These are phyloP conservation scores for Lolium rigidum DNA, from an alignment of 176 grass and related monocot genomes.

Conservation along the genomic window DNA sequence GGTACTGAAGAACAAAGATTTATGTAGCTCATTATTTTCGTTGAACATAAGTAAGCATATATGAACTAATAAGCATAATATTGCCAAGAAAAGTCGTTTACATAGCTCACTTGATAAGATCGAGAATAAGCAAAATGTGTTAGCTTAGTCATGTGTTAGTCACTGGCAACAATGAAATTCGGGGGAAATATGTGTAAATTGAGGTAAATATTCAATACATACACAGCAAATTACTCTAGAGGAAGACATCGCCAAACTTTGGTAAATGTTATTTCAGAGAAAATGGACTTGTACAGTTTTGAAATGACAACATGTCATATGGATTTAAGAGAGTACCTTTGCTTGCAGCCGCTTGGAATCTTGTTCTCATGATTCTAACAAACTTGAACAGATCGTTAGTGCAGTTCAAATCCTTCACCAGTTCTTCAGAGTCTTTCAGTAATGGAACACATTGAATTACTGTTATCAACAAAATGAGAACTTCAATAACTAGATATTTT, in stretches of 20 bases:
- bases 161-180: not conserved
- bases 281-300: slow-evolving; percentile 11
- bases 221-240: not conserved
- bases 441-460: slow-evolving; percentile 68
- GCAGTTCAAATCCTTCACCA: slow-evolving; percentile 75
- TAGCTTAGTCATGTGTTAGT: not conserved
- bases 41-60: not conserved
- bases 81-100: not conserved
- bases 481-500: not conserved
- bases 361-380: slow-evolving; percentile 82
- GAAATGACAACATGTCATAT: not conserved
- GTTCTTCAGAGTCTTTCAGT: slow-evolving; percentile 62
- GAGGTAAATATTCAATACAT: not conserved
- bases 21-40: not conserved
- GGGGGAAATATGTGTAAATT: not conserved
- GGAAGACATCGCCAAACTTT: not conserved
- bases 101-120: not conserved
- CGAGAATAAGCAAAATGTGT: not conserved
- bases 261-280: slow-evolving; percentile 3
- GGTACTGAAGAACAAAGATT: not conserved
- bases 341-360: slow-evolving; percentile 56
- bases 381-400: slow-evolving; percentile 85
- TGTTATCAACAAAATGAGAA: slow-evolving; percentile 41
- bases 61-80: not conserved
- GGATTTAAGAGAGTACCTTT: slow-evolving; percentile 51